Conservation (phyloP, 2,329 filamentous ascomycete species). For the Fusarium annulatum region DNA sequence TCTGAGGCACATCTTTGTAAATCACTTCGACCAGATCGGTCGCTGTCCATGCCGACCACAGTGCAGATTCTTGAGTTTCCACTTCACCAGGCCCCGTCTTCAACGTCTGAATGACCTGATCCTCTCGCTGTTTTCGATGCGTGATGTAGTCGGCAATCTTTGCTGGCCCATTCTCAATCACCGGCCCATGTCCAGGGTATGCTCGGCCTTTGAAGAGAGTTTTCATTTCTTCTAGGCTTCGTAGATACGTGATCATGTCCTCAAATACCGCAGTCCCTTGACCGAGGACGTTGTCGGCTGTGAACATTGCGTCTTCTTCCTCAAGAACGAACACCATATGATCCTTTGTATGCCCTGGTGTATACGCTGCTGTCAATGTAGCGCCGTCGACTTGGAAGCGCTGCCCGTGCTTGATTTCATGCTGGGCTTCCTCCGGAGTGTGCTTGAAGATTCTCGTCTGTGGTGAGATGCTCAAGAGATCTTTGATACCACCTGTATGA, state of each 20-base stretch:
- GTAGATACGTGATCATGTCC: conserved; percentile 75
- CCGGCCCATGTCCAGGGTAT: conserved; percentile 89
- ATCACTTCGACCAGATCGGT: conserved; percentile 90
- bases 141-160: conserved; percentile 85
- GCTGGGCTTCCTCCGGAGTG: conserved; percentile 63
- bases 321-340: conserved; percentile 83
- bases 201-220: conserved; percentile 72
- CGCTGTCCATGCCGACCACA: conserved; percentile 66
- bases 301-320: conserved; percentile 87
- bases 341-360: conserved; percentile 79
- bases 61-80: conserved; percentile 41
- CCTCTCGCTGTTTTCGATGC: conserved; percentile 83
- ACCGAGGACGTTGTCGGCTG: conserved; percentile 88
- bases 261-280: conserved; percentile 90
- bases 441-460: conserved; percentile 74
- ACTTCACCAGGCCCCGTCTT: conserved; percentile 46
- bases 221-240: conserved; percentile 76
- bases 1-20: conserved; percentile 82
- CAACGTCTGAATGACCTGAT: conserved; percentile 77
- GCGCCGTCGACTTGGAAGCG: conserved; percentile 68
- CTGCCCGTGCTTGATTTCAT: conserved; percentile 61
- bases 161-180: conserved; percentile 76
- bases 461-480: conserved; percentile 74
- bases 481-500: conserved; percentile 79
- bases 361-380: conserved; percentile 72